Conservation (phyloP, 371 early-diverging fungal species). For the Aphelidium insulamus region DNA sequence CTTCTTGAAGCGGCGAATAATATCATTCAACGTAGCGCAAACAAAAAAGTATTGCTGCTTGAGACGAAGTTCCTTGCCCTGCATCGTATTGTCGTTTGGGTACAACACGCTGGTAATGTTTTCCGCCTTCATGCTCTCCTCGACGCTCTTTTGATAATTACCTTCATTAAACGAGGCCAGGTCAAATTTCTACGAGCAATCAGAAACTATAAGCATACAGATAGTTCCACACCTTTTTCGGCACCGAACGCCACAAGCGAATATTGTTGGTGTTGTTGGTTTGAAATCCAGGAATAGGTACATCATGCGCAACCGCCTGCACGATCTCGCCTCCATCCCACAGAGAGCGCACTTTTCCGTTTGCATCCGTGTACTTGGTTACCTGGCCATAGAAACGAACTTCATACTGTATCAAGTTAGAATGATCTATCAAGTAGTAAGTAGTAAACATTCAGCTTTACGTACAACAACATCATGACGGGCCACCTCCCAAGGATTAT, state of each 20-base stretch:
- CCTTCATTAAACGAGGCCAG: slow-evolving; percentile 70
- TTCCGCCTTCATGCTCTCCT: slow-evolving; percentile 64
- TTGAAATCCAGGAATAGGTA: slow-evolving; percentile 68
- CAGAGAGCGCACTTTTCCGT: slow-evolving; percentile 25
- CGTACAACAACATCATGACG: slow-evolving; percentile 70
- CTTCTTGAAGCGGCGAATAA: slow-evolving; percentile 72
- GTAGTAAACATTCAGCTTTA: not conserved
- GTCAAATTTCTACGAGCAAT: slow-evolving; percentile 24
- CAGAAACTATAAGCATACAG: too few species aligned
- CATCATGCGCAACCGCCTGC: slow-evolving; percentile 75
- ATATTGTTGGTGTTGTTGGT: slow-evolving; percentile 76
- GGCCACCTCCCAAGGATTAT: slow-evolving; percentile 83
- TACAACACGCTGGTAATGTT: slow-evolving; percentile 78
- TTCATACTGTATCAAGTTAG: slow-evolving; percentile 47
- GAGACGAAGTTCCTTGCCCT: slow-evolving; percentile 72
- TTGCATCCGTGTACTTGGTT: slow-evolving; percentile 29
- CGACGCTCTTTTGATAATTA: slow-evolving; percentile 66
- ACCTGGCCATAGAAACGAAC: slow-evolving; percentile 68
- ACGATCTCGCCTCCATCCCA: slow-evolving; percentile 71
- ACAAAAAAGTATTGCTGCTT: slow-evolving; percentile 90
- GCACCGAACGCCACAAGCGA: slow-evolving; percentile 74
- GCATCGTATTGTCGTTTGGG: slow-evolving; percentile 81
- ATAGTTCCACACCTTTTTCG: slow-evolving; percentile 19
- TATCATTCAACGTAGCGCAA: slow-evolving; percentile 61
- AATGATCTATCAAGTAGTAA: too few species aligned